Evolutionary conservation across 805 yeast genomes (phyloP).

Genomic region (Candida bentonensis): DNA sequence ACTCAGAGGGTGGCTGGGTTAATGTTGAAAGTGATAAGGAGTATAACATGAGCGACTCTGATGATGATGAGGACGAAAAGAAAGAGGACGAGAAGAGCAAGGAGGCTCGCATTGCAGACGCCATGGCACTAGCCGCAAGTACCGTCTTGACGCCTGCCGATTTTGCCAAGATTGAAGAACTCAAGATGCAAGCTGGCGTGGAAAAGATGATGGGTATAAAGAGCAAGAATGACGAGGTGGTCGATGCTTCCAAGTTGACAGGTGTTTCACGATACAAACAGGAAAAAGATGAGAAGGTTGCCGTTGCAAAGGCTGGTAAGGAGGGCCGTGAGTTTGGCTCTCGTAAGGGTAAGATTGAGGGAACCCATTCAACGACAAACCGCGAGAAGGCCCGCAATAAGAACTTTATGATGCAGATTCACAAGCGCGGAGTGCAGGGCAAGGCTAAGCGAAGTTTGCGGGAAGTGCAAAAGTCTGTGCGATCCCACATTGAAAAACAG

Average conservation of each 20-base stretch:
- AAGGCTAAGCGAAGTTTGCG: conserved; percentile 80
- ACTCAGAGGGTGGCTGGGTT: conserved; percentile 75
- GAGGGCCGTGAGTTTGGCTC: conserved; percentile 90
- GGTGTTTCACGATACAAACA: conserved; percentile 76
- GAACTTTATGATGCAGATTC: conserved; percentile 98
- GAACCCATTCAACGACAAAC: conserved; percentile 81
- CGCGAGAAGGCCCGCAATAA: conserved; percentile 94
- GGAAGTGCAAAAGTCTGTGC: conserved; percentile 75
- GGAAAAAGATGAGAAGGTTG: conserved; percentile 79
- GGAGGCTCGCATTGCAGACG: conserved; percentile 19
- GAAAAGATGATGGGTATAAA: conserved; percentile 45
- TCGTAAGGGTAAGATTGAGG: conserved; percentile 55
- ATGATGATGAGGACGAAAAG: conserved; percentile 27
- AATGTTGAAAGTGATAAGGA: conserved; percentile 73
- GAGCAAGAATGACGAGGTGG: conserved; percentile 58
- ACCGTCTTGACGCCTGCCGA: conserved; percentile 94
- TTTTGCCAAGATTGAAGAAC: conserved; percentile 86
- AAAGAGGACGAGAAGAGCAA: conserved; percentile 25
- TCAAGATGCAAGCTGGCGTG: conserved; percentile 72
- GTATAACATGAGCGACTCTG: conserved; percentile 40
- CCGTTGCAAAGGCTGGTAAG: conserved; percentile 76
- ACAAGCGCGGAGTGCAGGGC: conserved; percentile 87
- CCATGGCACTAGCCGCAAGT: conserved; percentile 42
- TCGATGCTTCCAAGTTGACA: conserved; percentile 62
- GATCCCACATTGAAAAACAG: conserved; percentile 80